phyloP scores from a whole-genome alignment of 2,329 filamentous ascomycete genomes.

The Diaporthe vaccinii region DNA sequence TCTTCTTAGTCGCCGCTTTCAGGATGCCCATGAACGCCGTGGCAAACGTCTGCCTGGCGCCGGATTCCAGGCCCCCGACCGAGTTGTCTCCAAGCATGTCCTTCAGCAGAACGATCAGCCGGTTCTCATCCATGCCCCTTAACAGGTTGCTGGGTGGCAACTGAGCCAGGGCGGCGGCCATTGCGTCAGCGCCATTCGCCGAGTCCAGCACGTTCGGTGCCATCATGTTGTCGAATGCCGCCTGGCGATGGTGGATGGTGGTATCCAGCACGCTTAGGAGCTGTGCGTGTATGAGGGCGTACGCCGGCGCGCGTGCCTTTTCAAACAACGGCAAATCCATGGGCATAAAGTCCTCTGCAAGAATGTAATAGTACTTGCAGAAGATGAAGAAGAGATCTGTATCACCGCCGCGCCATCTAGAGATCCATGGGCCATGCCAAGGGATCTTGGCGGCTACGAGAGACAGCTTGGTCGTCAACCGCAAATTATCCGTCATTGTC shows the following conservation, averaged over 20 bases:
- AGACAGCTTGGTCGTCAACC: conserved; percentile 74
- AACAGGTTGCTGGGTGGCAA: conserved; percentile 76
- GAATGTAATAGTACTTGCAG: conserved; percentile 86
- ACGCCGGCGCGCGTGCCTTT: conserved; percentile 78
- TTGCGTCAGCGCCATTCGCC: conserved; percentile 72
- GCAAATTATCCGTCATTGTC: conserved; percentile 68
- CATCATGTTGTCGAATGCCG: conserved; percentile 61
- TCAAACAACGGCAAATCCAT: conserved; percentile 64
- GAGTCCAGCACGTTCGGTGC: conserved; percentile 60
- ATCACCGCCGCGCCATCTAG: conserved; percentile 88
- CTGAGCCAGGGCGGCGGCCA: conserved; percentile 73
- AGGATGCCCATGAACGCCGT: conserved; percentile 80
- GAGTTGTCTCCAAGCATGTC: conserved; percentile 76
- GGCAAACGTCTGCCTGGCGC: conserved; percentile 78
- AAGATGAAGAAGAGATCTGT: conserved; percentile 95
- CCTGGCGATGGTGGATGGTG: conserved; percentile 86
- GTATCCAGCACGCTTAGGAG: conserved; percentile 83
- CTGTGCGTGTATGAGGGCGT: conserved; percentile 86
- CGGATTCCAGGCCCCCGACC: conserved; percentile 49
- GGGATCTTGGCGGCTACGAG: conserved; percentile 79
- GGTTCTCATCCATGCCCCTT: conserved; percentile 89
- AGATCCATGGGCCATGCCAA: conserved; percentile 88
- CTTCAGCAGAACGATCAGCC: conserved; percentile 83
- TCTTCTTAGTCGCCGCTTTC: conserved; percentile 80
- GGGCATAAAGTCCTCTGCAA: conserved; percentile 81